phyloP scores from a whole-genome alignment of 2,329 filamentous ascomycete species.

The Tolypocladium album region DNA sequence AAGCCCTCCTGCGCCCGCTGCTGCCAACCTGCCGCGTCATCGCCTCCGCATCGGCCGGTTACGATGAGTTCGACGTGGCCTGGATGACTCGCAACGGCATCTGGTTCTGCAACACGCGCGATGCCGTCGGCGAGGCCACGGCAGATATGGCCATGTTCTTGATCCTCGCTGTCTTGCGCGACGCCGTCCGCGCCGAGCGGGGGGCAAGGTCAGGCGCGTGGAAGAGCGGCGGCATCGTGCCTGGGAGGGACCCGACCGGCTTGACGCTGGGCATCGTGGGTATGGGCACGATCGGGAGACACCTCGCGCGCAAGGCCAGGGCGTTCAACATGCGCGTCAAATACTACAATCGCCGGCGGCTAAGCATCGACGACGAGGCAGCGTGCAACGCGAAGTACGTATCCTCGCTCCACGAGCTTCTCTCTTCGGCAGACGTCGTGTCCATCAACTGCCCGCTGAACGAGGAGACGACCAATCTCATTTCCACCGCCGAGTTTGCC shows the following conservation, averaged over 20 bases:
- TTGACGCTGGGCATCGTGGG: slow-evolving; percentile 36
- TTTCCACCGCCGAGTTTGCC: slow-evolving; percentile 26
- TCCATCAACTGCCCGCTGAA: slow-evolving; percentile 29
- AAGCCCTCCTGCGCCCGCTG: slow-evolving; percentile 28
- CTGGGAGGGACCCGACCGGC: slow-evolving; percentile 29
- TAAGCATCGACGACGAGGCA: slow-evolving; percentile 22
- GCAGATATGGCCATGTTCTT: slow-evolving; percentile 35
- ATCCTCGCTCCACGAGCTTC: slow-evolving; percentile 24
- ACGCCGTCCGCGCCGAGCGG: slow-evolving; percentile 28
- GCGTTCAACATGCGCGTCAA: slow-evolving; percentile 31
- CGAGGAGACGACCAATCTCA: slow-evolving; percentile 25
- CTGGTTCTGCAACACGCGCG: slow-evolving; percentile 42
- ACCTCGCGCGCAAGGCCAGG: slow-evolving; percentile 25
- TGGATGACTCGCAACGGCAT: slow-evolving; percentile 31
- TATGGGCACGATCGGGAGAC: slow-evolving; percentile 35
- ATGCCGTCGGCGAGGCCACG: slow-evolving; percentile 42
- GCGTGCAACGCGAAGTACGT: slow-evolving; percentile 24
- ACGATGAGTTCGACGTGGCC: slow-evolving; percentile 33
- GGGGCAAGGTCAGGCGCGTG: slow-evolving; percentile 24
- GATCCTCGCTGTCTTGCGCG: slow-evolving; percentile 26
- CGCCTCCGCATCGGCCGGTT: slow-evolving; percentile 34
- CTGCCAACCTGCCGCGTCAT: slow-evolving; percentile 33
- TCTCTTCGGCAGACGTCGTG: slow-evolving; percentile 29
- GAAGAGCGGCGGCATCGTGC: slow-evolving; percentile 19
- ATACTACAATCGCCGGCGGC: slow-evolving; percentile 29